Conservation (phyloP, 306 rosid species). For the Bauhinia variegata region DNA sequence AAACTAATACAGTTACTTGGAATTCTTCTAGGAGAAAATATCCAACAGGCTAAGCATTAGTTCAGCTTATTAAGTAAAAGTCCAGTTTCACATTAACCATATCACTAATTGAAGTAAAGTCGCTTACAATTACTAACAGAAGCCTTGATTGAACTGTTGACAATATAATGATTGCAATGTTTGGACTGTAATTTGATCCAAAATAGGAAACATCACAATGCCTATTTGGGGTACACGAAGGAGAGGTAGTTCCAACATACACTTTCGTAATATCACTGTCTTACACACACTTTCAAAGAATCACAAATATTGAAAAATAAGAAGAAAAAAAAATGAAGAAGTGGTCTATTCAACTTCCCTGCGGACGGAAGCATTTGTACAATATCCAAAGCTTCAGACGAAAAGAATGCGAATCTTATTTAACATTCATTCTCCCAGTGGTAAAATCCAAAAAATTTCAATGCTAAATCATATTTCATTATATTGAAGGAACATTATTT, state of each 20-base stretch:
- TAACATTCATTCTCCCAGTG: neutral
- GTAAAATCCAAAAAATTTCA: neutral
- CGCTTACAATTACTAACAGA: neutral
- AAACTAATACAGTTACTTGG: too few species aligned
- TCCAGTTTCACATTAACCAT: too few species aligned
- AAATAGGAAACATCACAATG: too few species aligned
- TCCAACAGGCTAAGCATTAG: too few species aligned
- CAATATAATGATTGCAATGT: neutral
- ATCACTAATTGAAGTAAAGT: too few species aligned
- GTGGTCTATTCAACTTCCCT: neutral
- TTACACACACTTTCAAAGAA: neutral
- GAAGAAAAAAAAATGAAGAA: too few species aligned
- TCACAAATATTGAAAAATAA: too few species aligned
- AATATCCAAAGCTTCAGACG: neutral
- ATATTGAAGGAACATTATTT: neutral
- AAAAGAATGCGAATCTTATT: neutral
- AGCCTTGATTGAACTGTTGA: neutral
- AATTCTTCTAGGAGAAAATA: too few species aligned
- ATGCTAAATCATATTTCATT: neutral
- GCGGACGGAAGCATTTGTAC: neutral
- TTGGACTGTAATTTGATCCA: neutral
- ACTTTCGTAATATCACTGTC: neutral
- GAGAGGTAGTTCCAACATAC: too few species aligned
- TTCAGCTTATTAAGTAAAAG: too few species aligned
- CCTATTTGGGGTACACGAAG: neutral